Conservation (phyloP, 2,329 filamentous ascomycete species). For the Hypocreales sp. region DNA sequence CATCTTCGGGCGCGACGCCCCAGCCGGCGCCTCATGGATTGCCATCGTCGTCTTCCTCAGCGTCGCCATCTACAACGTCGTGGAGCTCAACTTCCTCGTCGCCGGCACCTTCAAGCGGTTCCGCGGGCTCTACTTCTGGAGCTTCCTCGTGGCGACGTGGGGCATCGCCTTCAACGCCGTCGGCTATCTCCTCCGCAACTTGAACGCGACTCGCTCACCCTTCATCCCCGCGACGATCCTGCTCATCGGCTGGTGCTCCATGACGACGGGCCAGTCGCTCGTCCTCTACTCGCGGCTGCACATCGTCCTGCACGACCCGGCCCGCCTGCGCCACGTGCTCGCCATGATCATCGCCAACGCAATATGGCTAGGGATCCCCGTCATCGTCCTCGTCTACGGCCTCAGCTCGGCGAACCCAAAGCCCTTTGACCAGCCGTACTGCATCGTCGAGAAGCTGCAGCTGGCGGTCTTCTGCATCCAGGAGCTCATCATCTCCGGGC, state of each 20-base stretch:
- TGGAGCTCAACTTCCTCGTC: slow-evolving; percentile 14
- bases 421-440: slow-evolving; percentile 16
- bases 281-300: slow-evolving; percentile 49
- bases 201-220: slow-evolving; percentile 2
- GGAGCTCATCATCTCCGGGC: slow-evolving; percentile 34
- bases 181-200: slow-evolving; percentile 29
- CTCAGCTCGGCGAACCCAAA: slow-evolving; percentile 18
- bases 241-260: slow-evolving; percentile 19
- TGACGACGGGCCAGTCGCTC: slow-evolving; percentile 45
- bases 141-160: slow-evolving; percentile 12
- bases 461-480: slow-evolving; percentile 39
- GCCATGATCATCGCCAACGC: slow-evolving; percentile 41
- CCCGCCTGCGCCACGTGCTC: slow-evolving; percentile 31
- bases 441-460: slow-evolving; percentile 36
- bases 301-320: slow-evolving; percentile 35
- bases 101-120: slow-evolving; percentile 11
- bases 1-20: no score
- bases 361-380: slow-evolving; percentile 34
- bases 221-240: slow-evolving; percentile 12
- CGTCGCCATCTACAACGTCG: slow-evolving; percentile 11
- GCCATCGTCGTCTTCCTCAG: slow-evolving; percentile 9
- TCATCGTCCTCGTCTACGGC: slow-evolving; percentile 39
- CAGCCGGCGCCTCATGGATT: neutral
- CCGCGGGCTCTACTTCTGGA: slow-evolving; percentile 17
- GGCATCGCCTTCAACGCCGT: slow-evolving; percentile 17